These are phyloP conservation scores for Canna indica DNA, from an alignment of 176 grass and related monocot genomes.

Conservation along the genomic window DNA sequence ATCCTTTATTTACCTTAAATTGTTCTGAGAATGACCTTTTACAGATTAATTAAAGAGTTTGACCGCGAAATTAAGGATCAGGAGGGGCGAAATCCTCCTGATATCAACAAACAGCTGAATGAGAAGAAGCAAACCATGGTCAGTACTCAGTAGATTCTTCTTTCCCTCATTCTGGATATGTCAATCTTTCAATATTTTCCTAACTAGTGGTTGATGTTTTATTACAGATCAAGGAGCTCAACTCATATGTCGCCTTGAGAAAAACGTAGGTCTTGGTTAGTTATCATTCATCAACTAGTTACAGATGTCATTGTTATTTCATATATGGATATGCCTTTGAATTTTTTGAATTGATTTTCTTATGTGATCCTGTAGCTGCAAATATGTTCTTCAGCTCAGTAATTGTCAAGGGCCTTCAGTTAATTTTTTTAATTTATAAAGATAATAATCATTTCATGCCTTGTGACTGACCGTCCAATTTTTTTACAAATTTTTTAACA, in stretches of 20 bases:
- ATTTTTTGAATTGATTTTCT: too few species aligned
- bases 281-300: background rate
- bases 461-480: too few species aligned
- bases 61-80: slow-evolving; percentile 70
- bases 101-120: slow-evolving; percentile 80
- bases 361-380: too few species aligned
- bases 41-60: slow-evolving; percentile 82
- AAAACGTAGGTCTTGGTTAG: slow-evolving; percentile 59
- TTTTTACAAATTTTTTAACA: too few species aligned
- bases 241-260: slow-evolving; percentile 86
- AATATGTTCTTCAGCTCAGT: too few species aligned
- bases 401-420: too few species aligned
- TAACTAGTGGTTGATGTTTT: slow-evolving; percentile 22
- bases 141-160: slow-evolving; percentile 10
- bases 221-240: slow-evolving; percentile 87
- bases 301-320: too few species aligned
- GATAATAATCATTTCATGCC: too few species aligned
- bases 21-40: background rate
- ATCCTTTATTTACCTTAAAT: background rate
- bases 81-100: slow-evolving; percentile 47
- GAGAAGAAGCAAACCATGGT: slow-evolving; percentile 99
- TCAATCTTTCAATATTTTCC: too few species aligned
- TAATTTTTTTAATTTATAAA: too few species aligned
- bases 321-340: too few species aligned
- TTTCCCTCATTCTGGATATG: background rate